Evolutionary conservation across 305 asterid genomes (phyloP).

Genomic region (Fraxinus dipetala): DNA sequence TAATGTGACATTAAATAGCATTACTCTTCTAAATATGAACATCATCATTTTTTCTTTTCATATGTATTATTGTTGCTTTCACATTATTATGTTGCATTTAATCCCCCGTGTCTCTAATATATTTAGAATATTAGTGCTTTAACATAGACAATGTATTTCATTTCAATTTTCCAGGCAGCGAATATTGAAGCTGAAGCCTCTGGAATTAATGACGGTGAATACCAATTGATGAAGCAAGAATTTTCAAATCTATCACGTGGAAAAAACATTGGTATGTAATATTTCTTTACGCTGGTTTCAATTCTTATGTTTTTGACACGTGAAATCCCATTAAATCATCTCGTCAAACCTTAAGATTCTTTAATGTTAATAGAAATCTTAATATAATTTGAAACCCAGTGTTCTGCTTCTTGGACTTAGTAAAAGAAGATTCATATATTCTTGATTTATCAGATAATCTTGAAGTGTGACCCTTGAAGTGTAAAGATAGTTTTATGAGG

Average conservation of each 20-base stretch:
- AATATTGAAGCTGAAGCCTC: conserved; percentile 51
- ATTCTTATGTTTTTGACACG: neutral
- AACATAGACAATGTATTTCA: conserved; percentile 10
- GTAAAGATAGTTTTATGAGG: neutral
- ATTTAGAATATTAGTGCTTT: neutral
- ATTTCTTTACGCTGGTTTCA: neutral
- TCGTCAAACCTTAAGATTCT: neutral
- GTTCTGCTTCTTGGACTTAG: neutral
- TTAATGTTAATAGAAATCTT: neutral
- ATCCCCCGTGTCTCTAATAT: neutral
- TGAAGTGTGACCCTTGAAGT: neutral
- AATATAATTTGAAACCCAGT: neutral
- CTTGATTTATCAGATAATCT: neutral
- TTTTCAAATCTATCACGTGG: conserved; percentile 34
- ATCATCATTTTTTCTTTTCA: neutral
- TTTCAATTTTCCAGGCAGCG: conserved; percentile 43
- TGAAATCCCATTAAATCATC: neutral
- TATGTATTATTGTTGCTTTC: neutral
- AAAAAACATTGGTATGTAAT: conserved; percentile 42
- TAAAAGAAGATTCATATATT: neutral
- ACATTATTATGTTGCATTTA: neutral
- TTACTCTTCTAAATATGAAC: neutral
- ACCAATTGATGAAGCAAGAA: conserved; percentile 43
- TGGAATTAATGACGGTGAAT: conserved; percentile 49
- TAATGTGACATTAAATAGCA: too few relatives aligned